A percentile compares a stretch with the other conserved stretches of the same genome.
Conservation (phyloP, 176 grass and related monocot species). For the Cenchrus americanus region DNA sequence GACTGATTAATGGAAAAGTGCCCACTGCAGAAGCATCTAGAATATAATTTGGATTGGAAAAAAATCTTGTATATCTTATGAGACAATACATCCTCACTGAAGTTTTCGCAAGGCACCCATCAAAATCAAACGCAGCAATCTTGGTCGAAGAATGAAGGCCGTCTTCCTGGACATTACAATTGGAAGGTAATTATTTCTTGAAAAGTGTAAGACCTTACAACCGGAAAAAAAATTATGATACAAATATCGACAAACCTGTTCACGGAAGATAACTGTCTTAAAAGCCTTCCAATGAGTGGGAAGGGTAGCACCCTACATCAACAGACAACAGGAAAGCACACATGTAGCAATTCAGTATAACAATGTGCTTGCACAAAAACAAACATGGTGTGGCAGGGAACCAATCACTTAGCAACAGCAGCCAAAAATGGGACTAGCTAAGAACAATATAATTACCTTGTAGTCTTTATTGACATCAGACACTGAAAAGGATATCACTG, state of each 20-base stretch:
- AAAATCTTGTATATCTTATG: conserved; percentile 20
- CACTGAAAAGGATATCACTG: conserved; percentile 43
- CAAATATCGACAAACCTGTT: conserved; percentile 52
- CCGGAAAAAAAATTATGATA: not conserved
- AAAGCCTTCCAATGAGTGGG: conserved; percentile 84
- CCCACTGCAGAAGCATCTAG: not conserved
- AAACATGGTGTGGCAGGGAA: not conserved
- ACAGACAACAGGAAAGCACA: conserved; percentile 28
- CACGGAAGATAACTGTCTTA: conserved; percentile 75
- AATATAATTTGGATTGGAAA: conserved; percentile 21
- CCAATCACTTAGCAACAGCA: not conserved
- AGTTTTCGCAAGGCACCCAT: conserved; percentile 86
- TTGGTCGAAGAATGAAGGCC: conserved; percentile 76
- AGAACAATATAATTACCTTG: conserved; percentile 47
- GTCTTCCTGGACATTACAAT: conserved; percentile 56
- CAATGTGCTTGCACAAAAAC: not conserved
- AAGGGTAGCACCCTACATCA: conserved; percentile 62
- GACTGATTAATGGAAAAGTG: not conserved
- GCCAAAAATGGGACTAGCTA: not conserved
- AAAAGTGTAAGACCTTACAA: not conserved
- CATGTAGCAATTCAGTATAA: conserved; percentile 19
- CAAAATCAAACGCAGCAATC: conserved; percentile 99
- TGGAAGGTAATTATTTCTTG: conserved; percentile 10
- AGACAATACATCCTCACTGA: conserved; percentile 68
- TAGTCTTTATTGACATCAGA: conserved; percentile 60